phyloP scores from a whole-genome alignment of 2,329 filamentous ascomycete genomes.

The Mariannaea sp. region DNA sequence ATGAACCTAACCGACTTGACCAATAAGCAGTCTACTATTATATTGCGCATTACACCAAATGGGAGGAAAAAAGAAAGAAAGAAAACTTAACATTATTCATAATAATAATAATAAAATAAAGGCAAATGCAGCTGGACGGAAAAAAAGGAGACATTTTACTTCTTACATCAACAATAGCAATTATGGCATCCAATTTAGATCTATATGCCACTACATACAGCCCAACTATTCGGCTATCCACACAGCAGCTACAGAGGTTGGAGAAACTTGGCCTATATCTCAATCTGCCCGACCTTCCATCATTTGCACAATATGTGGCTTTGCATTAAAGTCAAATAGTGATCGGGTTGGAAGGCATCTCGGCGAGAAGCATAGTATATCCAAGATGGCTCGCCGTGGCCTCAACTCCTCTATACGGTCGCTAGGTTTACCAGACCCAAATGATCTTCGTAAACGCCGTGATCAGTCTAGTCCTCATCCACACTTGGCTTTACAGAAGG shows the following conservation, averaged over 20 bases:
- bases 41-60: too few relatives aligned
- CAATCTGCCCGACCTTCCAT: slow-evolving; percentile 1
- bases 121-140: too few relatives aligned
- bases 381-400: not conserved
- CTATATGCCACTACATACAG: too few relatives aligned
- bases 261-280: not conserved
- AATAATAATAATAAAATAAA: not conserved
- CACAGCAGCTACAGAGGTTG: not conserved
- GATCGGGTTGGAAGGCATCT: not conserved
- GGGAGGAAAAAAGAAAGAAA: too few relatives aligned
- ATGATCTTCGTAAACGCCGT: not conserved
- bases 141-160: too few relatives aligned
- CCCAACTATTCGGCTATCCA: too few relatives aligned
- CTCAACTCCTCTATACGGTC: slow-evolving; percentile 5
- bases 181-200: too few relatives aligned
- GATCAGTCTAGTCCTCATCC: slow-evolving; percentile 2
- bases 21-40: not conserved
- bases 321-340: not conserved
- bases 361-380: not conserved
- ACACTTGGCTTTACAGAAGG: not conserved
- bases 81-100: too few relatives aligned
- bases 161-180: too few relatives aligned
- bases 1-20: not conserved
- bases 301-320: slow-evolving; percentile 1
- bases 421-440: not conserved